Evolutionary conservation across 805 yeast species (phyloP), one percentile per base, ranked within the genome.

Genomic region (Cephaloascus albidus): DNA sequence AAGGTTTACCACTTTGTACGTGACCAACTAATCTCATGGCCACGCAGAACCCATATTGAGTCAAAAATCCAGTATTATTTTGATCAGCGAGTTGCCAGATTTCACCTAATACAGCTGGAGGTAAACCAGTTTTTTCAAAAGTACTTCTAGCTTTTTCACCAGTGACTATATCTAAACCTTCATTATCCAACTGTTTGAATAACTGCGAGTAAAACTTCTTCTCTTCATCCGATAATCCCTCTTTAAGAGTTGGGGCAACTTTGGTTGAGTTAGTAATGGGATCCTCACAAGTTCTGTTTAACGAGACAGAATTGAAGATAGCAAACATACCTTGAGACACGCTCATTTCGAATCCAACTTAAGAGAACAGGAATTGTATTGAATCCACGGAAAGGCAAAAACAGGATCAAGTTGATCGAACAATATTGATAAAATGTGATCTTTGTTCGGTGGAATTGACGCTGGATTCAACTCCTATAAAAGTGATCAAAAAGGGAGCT

Each of bases 11-110:
- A 8, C 68, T 58, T 64, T 93, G 97, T 35, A 85, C 80, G 54
- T 86, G 85, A 20, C 94, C 95, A 51, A 93, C 85, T 48, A 87
- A 66, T 56, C 99, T 76, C 77, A 93, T 72, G 17, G 97, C 96
- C 39, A 78, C 73, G 45, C 84, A 76, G 60, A 93, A 93, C 19
- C 89, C 90, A 41, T 73, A 69, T 53, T 81, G 85, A 49, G 81
- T 82, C 45, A 93, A 68, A 52, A 81, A 84, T 0, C 99, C 99
- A 45, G 78, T 71, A 62, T 87, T 87, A 43, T 78, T 80, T n/a
- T 76, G 73, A 61, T 93, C 99, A n/a, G 96, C 88, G 28, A 84
- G 57, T 57, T 85, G 89, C 98, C 98, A 93, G 45, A 93, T 81
- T 59, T 88, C 93, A 8, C 96, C 95, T 28, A 93, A 68, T 23